These are phyloP conservation scores for Candida palmyrensis DNA, from an alignment of 805 yeast genomes.

Conservation along the genomic window DNA sequence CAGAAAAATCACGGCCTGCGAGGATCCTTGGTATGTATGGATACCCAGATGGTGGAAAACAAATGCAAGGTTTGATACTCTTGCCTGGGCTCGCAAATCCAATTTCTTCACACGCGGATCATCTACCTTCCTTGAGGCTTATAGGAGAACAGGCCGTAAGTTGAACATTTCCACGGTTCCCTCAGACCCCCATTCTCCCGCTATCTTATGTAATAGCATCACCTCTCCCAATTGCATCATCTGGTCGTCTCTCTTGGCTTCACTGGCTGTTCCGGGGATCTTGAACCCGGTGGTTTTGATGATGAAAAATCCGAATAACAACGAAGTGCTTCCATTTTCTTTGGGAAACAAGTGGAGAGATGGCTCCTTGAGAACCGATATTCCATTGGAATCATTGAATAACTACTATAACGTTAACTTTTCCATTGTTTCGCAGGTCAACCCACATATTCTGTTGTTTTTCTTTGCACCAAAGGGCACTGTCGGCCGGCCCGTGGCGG, in stretches of 20 bases:
- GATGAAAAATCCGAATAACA: slow-evolving; percentile 48
- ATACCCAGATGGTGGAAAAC: slow-evolving; percentile 62
- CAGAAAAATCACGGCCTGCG: slow-evolving; percentile 61
- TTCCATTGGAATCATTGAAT: slow-evolving; percentile 69
- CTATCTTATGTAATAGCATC: slow-evolving; percentile 67
- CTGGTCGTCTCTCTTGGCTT: slow-evolving; percentile 75
- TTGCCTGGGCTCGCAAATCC: slow-evolving; percentile 66
- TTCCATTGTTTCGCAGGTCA: slow-evolving; percentile 74
- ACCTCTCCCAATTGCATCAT: slow-evolving; percentile 77
- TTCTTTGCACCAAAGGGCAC: slow-evolving; percentile 77
- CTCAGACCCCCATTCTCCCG: slow-evolving; percentile 78
- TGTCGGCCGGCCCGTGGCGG: slow-evolving; percentile 71
- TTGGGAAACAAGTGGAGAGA: slow-evolving; percentile 76
- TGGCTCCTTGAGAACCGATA: slow-evolving; percentile 74
- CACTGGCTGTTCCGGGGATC: slow-evolving; percentile 81
- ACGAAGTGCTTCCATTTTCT: slow-evolving; percentile 55
- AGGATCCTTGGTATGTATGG: slow-evolving; percentile 57
- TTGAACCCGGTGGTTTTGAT: slow-evolving; percentile 73
- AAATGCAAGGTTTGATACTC: slow-evolving; percentile 74
- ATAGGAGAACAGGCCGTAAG: slow-evolving; percentile 60
- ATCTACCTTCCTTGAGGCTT: slow-evolving; percentile 66
- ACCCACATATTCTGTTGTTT: slow-evolving; percentile 74
- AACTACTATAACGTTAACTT: slow-evolving; percentile 73
- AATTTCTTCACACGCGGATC: slow-evolving; percentile 72
- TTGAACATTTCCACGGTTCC: slow-evolving; percentile 77